These are phyloP conservation scores for Candida verbasci DNA, from an alignment of 805 yeast species.

Conservation along the genomic window DNA sequence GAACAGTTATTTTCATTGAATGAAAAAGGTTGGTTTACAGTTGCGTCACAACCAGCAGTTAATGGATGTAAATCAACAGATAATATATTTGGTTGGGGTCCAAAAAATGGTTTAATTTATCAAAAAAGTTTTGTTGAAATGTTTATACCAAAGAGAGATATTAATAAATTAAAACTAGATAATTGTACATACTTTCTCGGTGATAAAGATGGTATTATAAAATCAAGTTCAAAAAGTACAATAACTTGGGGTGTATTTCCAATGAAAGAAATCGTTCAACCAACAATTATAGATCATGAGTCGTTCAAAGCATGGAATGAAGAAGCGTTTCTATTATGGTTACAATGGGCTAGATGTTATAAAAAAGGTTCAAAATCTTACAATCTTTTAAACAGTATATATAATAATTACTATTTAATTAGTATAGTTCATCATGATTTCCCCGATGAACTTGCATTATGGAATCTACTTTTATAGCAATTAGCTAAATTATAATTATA, in stretches of 20 bases:
- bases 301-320: conserved; percentile 95
- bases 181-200: conserved; percentile 73
- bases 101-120: conserved; percentile 78
- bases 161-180: conserved; percentile 49
- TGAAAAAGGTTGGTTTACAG: conserved; percentile 70
- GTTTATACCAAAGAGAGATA: conserved; percentile 62
- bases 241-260: conserved; percentile 99
- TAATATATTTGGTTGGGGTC: conserved; percentile 96
- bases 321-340: conserved; percentile 89
- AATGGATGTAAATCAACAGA: conserved; percentile 77
- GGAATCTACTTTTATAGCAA: conserved; percentile 57
- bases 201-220: conserved; percentile 52
- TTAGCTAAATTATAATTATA: conserved; percentile 34
- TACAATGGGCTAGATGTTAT: conserved; percentile 86
- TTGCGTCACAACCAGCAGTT: conserved; percentile 95
- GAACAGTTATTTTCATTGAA: conserved; percentile 83
- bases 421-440: conserved; percentile 85
- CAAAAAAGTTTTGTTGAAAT: conserved; percentile 90
- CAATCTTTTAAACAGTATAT: conserved; percentile 55
- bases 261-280: conserved; percentile 80
- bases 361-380: conserved; percentile 52
- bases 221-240: conserved; percentile 52
- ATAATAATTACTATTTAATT: conserved; percentile 67
- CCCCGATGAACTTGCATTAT: conserved; percentile 65
- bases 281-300: conserved; percentile 88